Evolutionary conservation across 495 filamentous ascomycete species (phyloP), one percentile per base, ranked within the genome.

Genomic region (Saxophila tyrrhenica): DNA sequence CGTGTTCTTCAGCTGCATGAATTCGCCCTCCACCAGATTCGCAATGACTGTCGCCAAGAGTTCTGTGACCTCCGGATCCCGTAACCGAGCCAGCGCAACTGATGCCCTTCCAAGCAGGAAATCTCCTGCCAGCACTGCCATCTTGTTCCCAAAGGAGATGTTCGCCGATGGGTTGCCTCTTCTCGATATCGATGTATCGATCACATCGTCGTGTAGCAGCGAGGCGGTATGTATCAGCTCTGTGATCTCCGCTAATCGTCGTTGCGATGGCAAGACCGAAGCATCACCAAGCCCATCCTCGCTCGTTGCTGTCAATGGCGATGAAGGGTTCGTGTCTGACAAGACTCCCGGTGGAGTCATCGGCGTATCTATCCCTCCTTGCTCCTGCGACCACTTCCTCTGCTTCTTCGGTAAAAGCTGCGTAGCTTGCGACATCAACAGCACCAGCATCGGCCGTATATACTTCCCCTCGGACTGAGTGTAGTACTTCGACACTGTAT

Each of bases 1-100:
- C 2, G 92, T 97, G 70, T 98, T 98, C 70, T 95, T 91, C 51
- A 98, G 74, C 72, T 98, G 92, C 90, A 97, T 97, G 74, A 98
- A 95, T 67, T 98, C 92, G 58, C 92, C 92, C 71, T 98, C 94
- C 22, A 98, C 91, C 20, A 98, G 73, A 59, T 98, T 97, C 25
- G 94, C 89, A 61, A 98, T 95, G 23, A 97, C 92, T 2, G 89
- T 97, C 9, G 92, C 89, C 49, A 98, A 71, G 8, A 98, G 78
- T 70, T 98, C 92, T 7, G 87, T 87, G 0, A 97, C 92, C 67
- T 98, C 92, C 32, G 89, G 85, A 59, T 97, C 84, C 10, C 94
- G 79, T 53, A 98, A 69, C 23, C 92, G 82, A 9, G 92, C 92
- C 32, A 98, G 74, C 22, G 91, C 91, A 16, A 97, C 91, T 0